phyloP scores from a whole-genome alignment of 176 grass and related monocot genomes.

The Oryza glumipatula region DNA sequence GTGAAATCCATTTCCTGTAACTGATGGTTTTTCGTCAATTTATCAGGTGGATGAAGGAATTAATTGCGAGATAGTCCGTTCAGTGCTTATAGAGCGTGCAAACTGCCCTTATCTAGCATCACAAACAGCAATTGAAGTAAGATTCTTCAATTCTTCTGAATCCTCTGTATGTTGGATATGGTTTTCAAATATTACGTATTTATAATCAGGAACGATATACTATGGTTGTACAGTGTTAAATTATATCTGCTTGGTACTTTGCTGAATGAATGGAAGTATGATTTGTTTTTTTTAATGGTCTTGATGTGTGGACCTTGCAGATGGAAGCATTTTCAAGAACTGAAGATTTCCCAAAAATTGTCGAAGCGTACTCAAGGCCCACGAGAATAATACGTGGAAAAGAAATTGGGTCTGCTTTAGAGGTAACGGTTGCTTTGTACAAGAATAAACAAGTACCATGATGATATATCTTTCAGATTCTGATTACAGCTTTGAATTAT shows the following conservation, averaged over 20 bases:
- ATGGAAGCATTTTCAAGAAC: constrained; percentile 82
- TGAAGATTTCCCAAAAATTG: constrained; percentile 71
- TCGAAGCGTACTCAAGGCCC: constrained; percentile 88
- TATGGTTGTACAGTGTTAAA: neutral
- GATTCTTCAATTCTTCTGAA: constrained; percentile 30
- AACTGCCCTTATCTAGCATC: constrained; percentile 83
- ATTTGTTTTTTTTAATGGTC: neutral
- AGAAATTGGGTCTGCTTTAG: constrained; percentile 49
- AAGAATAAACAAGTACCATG: neutral
- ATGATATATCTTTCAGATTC: neutral
- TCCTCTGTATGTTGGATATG: constrained; percentile 9
- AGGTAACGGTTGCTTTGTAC: constrained; percentile 47
- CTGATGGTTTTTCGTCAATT: constrained; percentile 6
- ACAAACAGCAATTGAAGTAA: constrained; percentile 77
- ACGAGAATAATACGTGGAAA: constrained; percentile 88
- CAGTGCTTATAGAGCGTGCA: constrained; percentile 80
- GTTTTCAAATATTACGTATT: neutral
- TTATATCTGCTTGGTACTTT: neutral
- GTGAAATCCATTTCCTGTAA: constrained; percentile 23
- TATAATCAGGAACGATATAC: neutral
- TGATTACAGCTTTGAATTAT: neutral
- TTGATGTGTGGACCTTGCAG: constrained; percentile 42
- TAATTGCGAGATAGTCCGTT: constrained; percentile 78
- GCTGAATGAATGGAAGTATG: neutral
- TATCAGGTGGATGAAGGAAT: constrained; percentile 83